Percentiles rank a stretch among this genome's conserved stretches.
phyloP scores from a whole-genome alignment of 2,329 filamentous ascomycete genomes.

The Aspergillus flavus region DNA sequence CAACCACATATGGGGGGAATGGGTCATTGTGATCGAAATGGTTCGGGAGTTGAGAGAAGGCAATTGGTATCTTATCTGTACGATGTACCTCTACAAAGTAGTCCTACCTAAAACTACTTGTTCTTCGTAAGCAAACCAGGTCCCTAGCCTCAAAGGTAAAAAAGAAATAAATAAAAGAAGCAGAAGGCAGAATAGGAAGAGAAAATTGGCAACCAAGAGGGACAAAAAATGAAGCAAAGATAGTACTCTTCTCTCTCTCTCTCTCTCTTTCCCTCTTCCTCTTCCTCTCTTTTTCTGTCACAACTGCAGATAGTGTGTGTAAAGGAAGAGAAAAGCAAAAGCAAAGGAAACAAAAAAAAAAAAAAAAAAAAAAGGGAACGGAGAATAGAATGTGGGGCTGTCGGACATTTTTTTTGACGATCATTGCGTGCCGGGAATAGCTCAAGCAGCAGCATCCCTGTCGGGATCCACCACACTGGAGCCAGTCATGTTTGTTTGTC shows the following conservation, averaged over 20 bases:
- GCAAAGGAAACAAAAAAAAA: neutral
- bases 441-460: constrained; percentile 20
- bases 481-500: constrained; percentile 12
- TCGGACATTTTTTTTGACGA: constrained; percentile 25
- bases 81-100: neutral
- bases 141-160: neutral
- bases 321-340: neutral
- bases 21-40: neutral
- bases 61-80: neutral
- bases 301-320: neutral
- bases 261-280: neutral
- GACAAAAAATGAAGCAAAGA: neutral
- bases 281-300: too few relatives aligned
- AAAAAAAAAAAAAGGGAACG: neutral
- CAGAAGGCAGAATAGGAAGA: neutral
- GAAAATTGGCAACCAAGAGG: too few relatives aligned
- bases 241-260: neutral
- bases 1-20: too few relatives aligned
- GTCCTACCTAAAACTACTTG: neutral
- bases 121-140: neutral
- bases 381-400: neutral
- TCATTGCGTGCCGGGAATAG: constrained; percentile 25
- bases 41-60: neutral
- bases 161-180: neutral
- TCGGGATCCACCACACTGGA: constrained; percentile 7